A percentile compares a stretch with the other conserved stretches of the same genome.
Conservation (phyloP, 768 basidiomycete genomes). For the Xerocomellus chrysenteron region DNA sequence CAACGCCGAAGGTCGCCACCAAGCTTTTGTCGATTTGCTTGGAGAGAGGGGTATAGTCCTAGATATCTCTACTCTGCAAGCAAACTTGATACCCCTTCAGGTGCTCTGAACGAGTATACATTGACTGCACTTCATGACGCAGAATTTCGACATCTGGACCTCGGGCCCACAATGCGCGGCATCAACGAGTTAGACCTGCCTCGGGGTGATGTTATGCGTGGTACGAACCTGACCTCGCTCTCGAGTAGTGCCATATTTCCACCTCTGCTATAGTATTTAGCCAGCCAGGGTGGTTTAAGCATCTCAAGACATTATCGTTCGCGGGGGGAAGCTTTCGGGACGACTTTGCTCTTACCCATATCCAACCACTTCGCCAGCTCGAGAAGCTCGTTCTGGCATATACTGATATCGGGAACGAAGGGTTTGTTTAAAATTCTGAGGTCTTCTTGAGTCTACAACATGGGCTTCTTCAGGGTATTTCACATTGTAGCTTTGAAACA, state of each 20-base stretch:
- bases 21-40: slow-evolving; percentile 40
- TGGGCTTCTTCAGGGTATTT: slow-evolving; percentile 44
- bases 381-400: slow-evolving; percentile 46
- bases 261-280: slow-evolving; percentile 43
- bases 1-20: slow-evolving; percentile 27
- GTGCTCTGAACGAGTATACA: slow-evolving; percentile 46
- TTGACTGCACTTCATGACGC: slow-evolving; percentile 47
- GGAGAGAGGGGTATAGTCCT: slow-evolving; percentile 24
- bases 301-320: slow-evolving; percentile 51
- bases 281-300: slow-evolving; percentile 50
- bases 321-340: slow-evolving; percentile 40
- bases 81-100: slow-evolving; percentile 28
- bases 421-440: slow-evolving; percentile 38
- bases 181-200: slow-evolving; percentile 52
- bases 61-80: slow-evolving; percentile 29
- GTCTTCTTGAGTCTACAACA: not conserved
- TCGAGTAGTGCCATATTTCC: not conserved
- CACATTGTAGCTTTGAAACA: slow-evolving; percentile 55
- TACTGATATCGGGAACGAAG: slow-evolving; percentile 61
- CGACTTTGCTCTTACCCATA: slow-evolving; percentile 49
- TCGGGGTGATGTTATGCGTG: slow-evolving; percentile 41
- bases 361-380: slow-evolving; percentile 55
- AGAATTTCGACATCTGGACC: slow-evolving; percentile 42
- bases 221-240: slow-evolving; percentile 28
- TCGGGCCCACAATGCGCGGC: slow-evolving; percentile 47